These are phyloP conservation scores for Ligustrum vulgare DNA, from an alignment of 257 asterid genomes.

Conservation along the genomic window DNA sequence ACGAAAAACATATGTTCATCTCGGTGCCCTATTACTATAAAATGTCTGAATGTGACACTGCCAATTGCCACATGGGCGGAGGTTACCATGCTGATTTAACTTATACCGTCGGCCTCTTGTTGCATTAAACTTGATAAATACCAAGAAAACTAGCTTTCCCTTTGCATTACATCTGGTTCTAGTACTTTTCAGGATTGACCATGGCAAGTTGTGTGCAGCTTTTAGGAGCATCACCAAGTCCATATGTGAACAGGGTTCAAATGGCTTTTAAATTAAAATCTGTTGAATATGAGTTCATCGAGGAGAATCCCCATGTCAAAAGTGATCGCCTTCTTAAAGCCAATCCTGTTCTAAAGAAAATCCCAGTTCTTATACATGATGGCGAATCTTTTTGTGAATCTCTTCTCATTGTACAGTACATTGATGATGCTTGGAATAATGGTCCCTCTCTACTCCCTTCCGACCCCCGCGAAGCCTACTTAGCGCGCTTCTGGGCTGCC, in stretches of 20 bases:
- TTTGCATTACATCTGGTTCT: background rate
- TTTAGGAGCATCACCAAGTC: slow-evolving; percentile 29
- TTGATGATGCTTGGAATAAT: slow-evolving; percentile 33
- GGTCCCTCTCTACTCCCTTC: slow-evolving; percentile 33
- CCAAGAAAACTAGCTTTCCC: background rate
- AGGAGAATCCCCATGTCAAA: slow-evolving; percentile 22
- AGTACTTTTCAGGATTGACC: slow-evolving; percentile 2
- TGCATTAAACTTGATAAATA: background rate
- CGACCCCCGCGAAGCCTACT: slow-evolving; percentile 36
- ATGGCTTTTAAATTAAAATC: slow-evolving; percentile 22
- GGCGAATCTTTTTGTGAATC: slow-evolving; percentile 37
- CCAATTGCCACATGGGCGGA: too few relatives aligned
- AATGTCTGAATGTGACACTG: too few relatives aligned
- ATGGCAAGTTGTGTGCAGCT: slow-evolving; percentile 29
- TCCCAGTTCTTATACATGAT: slow-evolving; percentile 37
- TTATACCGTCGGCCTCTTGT: background rate
- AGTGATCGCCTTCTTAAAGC: slow-evolving; percentile 33
- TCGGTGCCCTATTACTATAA: too few relatives aligned
- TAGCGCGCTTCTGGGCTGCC: slow-evolving; percentile 39
- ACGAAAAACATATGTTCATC: too few relatives aligned
- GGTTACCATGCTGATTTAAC: too few relatives aligned
- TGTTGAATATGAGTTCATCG: slow-evolving; percentile 25
- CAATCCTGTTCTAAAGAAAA: slow-evolving; percentile 37
- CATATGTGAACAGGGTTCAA: slow-evolving; percentile 26
- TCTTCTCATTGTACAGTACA: slow-evolving; percentile 34